A percentile compares a stretch with the other conserved stretches of the same genome.
Evolutionary conservation across 73 alveolate genomes (phyloP).

Genomic region (Paramecium tetraurelia): DNA sequence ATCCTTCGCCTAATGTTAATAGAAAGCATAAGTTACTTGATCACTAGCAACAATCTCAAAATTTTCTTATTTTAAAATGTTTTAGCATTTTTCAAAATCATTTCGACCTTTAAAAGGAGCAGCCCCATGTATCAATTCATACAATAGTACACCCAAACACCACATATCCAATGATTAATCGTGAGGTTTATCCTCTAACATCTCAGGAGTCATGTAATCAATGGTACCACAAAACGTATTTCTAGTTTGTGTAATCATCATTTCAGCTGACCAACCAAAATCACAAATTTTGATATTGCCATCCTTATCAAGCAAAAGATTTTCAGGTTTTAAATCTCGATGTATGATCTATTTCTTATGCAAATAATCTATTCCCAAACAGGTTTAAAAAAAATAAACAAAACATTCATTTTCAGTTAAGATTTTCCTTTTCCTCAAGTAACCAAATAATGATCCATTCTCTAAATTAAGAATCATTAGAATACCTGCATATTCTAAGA

Average conservation of each 20-base stretch:
- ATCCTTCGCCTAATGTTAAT: not conserved
- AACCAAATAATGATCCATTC: constrained; percentile 61
- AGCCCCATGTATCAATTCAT: constrained; percentile 87
- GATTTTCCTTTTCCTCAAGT: constrained; percentile 34
- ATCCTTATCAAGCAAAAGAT: constrained; percentile 71
- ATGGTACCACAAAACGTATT: constrained; percentile 64
- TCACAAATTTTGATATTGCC: constrained; percentile 89
- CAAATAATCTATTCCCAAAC: constrained; percentile 62
- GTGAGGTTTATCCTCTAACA: not conserved
- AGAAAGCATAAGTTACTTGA: not conserved
- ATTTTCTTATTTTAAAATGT: not conserved
- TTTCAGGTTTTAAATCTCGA: constrained; percentile 80
- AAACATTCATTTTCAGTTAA: constrained; percentile 64
- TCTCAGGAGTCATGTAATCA: not conserved
- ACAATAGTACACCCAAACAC: constrained; percentile 73
- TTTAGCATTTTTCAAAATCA: not conserved
- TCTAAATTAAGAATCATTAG: not conserved
- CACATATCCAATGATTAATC: not conserved
- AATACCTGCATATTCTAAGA: constrained; percentile 74
- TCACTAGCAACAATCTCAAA: constrained; percentile 51
- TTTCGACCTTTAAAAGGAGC: not conserved
- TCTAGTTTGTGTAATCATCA: constrained; percentile 63
- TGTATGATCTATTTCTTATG: constrained; percentile 65
- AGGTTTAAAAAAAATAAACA: constrained; percentile 61
- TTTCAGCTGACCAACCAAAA: constrained; percentile 86